phyloP scores from a whole-genome alignment of 805 yeast genomes.

The Wickerhamiella sorbophila region DNA sequence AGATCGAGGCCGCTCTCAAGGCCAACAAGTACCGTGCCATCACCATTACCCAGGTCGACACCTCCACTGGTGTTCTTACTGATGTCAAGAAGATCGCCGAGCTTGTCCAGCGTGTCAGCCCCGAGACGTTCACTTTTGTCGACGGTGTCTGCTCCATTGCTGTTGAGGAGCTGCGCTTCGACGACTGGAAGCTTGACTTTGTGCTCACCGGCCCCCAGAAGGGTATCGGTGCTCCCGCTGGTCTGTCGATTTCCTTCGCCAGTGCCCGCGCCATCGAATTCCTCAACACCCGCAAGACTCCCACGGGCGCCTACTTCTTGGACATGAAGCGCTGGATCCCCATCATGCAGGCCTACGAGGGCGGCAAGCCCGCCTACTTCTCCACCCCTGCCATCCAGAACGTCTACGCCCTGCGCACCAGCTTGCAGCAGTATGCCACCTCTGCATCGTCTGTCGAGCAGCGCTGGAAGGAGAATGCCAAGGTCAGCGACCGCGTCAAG shows the following conservation, averaged over 20 bases:
- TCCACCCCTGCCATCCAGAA: slow-evolving; percentile 96
- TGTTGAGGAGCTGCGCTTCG: slow-evolving; percentile 74
- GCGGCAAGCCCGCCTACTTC: slow-evolving; percentile 66
- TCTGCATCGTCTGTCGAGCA: slow-evolving; percentile 33
- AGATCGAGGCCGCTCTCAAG: slow-evolving; percentile 42
- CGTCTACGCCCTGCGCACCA: slow-evolving; percentile 62
- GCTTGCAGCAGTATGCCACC: slow-evolving; percentile 51
- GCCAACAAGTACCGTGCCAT: slow-evolving; percentile 45
- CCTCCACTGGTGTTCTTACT: slow-evolving; percentile 84
- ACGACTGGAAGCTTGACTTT: slow-evolving; percentile 79
- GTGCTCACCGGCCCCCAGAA: slow-evolving; percentile 89
- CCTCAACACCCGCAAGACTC: slow-evolving; percentile 32
- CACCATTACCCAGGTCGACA: slow-evolving; percentile 90
- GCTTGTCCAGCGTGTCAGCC: slow-evolving; percentile 49
- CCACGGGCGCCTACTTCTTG: slow-evolving; percentile 43
- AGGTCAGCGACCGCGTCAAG: slow-evolving; percentile 55
- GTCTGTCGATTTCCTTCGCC: slow-evolving; percentile 64
- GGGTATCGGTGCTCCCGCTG: slow-evolving; percentile 91
- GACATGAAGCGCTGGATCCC: slow-evolving; percentile 78
- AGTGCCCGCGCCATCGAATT: slow-evolving; percentile 66
- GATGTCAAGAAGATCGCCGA: slow-evolving; percentile 51
- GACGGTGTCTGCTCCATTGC: slow-evolving; percentile 95
- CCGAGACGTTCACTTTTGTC: slow-evolving; percentile 70
- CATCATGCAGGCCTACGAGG: slow-evolving; percentile 72
- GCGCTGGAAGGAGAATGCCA: slow-evolving; percentile 49